Evolutionary conservation across 202 grass and related monocot genomes (phyloP).

Genomic region (Musa balbisiana): DNA sequence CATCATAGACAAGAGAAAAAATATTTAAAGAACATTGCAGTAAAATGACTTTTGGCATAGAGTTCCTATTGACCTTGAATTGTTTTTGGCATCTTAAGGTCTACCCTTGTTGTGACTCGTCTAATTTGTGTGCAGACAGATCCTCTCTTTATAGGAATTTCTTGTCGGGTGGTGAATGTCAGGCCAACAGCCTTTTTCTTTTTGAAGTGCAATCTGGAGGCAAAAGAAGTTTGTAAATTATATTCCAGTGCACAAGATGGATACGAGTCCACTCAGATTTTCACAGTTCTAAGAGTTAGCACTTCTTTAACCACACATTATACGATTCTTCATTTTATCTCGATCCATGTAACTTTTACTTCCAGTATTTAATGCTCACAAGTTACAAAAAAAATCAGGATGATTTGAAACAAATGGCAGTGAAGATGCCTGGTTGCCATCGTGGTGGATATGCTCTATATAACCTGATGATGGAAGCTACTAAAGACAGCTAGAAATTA

Average conservation of each 20-base stretch:
- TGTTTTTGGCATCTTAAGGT: not conserved
- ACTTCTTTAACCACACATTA: not conserved
- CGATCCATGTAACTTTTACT: not conserved
- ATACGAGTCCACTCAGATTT: constrained; percentile 80
- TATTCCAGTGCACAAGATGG: constrained; percentile 94
- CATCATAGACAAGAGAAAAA: too few relatives aligned
- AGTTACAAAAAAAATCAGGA: constrained; percentile 34
- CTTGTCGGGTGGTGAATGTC: constrained; percentile 68
- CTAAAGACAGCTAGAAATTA: not conserved
- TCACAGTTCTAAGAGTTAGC: constrained; percentile 44
- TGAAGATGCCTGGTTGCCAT: constrained; percentile 71
- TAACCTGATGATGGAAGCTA: constrained; percentile 36
- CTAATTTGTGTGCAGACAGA: constrained; percentile 37
- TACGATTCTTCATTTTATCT: not conserved
- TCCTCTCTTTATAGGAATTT: constrained; percentile 78
- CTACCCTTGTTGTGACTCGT: not conserved
- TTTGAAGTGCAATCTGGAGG: constrained; percentile 62
- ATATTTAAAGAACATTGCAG: too few relatives aligned
- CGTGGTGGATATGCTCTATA: constrained; percentile 65
- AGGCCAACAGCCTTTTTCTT: constrained; percentile 85
- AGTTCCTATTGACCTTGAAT: too few relatives aligned
- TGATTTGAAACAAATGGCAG: constrained; percentile 47
- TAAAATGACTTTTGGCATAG: too few relatives aligned
- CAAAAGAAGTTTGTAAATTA: constrained; percentile 39
- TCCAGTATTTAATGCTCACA: constrained; percentile 11